phyloP scores from a whole-genome alignment of 148 eudicot species.

The Chenopodium quinoa region DNA sequence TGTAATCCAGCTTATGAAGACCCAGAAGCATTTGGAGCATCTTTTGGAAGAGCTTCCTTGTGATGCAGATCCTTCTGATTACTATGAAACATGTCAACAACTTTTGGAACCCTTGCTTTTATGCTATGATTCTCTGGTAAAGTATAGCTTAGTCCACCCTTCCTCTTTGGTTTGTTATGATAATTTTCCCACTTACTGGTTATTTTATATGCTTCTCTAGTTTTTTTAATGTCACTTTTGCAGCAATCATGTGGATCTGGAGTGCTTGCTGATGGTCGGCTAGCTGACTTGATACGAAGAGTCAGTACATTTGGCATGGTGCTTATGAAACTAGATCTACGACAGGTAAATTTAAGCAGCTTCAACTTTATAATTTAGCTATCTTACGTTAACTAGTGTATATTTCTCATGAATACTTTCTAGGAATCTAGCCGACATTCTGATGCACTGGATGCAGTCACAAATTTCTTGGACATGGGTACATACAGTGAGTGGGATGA shows the following conservation, averaged over 20 bases:
- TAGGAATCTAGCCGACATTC: constrained; percentile 90
- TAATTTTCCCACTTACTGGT: background rate
- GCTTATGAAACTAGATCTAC: constrained; percentile 87
- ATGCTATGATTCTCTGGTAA: constrained; percentile 91
- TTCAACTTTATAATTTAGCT: constrained; percentile 12
- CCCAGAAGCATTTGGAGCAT: constrained; percentile 68
- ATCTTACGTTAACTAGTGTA: constrained; percentile 8
- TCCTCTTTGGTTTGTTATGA: background rate
- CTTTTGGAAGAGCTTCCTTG: constrained; percentile 81
- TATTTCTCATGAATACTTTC: constrained; percentile 8
- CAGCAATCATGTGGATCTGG: constrained; percentile 91
- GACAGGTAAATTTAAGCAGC: constrained; percentile 59
- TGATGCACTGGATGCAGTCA: constrained; percentile 81
- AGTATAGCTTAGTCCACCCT: background rate
- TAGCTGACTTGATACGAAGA: constrained; percentile 82
- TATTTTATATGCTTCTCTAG: background rate
- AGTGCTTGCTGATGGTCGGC: constrained; percentile 90
- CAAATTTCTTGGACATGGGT: constrained; percentile 74
- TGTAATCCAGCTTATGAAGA: constrained; percentile 61
- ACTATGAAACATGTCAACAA: constrained; percentile 70
- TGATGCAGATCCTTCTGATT: constrained; percentile 62
- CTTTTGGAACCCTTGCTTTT: constrained; percentile 76
- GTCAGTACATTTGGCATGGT: constrained; percentile 87
- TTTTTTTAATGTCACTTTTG: constrained; percentile 17
- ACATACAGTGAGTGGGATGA: constrained; percentile 86